These are phyloP conservation scores for Oryza glaberrima DNA, from an alignment of 176 grass and related monocot genomes.

Conservation along the genomic window DNA sequence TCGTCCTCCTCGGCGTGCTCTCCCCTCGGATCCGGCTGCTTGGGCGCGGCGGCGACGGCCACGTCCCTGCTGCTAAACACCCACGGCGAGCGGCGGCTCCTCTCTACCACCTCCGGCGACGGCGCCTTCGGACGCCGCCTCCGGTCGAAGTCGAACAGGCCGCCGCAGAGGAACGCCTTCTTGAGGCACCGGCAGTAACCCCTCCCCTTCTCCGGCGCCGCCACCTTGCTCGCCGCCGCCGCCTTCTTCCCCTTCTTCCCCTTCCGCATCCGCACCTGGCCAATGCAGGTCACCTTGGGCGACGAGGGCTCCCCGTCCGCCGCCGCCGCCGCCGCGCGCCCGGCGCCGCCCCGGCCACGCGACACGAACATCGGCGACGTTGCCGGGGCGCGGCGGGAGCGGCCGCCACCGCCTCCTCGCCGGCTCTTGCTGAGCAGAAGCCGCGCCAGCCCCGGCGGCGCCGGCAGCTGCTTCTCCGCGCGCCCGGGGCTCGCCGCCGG, in stretches of 20 bases:
- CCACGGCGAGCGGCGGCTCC: constrained; percentile 49
- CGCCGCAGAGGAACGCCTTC: constrained; percentile 63
- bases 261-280: constrained; percentile 87
- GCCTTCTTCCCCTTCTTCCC: constrained; percentile 47
- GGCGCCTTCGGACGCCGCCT: constrained; percentile 17
- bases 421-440: constrained; percentile 64
- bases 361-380: constrained; percentile 63
- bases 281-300: constrained; percentile 87
- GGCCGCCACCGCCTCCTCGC: constrained; percentile 29
- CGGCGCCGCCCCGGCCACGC: constrained; percentile 44
- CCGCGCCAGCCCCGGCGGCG: constrained; percentile 54
- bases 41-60: constrained; percentile 40
- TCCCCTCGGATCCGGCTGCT: constrained; percentile 31
- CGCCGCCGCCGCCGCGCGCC: constrained; percentile 26
- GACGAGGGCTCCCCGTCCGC: constrained; percentile 61
- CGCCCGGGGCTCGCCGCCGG: constrained; percentile 62
- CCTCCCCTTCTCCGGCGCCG: neutral
- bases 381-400: constrained; percentile 49
- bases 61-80: constrained; percentile 56
- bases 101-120: constrained; percentile 31
- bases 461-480: constrained; percentile 58
- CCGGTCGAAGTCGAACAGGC: constrained; percentile 48
- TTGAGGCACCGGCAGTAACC: constrained; percentile 75
- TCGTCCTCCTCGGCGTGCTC: constrained; percentile 1
- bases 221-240: neutral